These are phyloP conservation scores for Basipetospora chlamydospora DNA, from an alignment of 2,329 filamentous ascomycete species.

Conservation along the genomic window DNA sequence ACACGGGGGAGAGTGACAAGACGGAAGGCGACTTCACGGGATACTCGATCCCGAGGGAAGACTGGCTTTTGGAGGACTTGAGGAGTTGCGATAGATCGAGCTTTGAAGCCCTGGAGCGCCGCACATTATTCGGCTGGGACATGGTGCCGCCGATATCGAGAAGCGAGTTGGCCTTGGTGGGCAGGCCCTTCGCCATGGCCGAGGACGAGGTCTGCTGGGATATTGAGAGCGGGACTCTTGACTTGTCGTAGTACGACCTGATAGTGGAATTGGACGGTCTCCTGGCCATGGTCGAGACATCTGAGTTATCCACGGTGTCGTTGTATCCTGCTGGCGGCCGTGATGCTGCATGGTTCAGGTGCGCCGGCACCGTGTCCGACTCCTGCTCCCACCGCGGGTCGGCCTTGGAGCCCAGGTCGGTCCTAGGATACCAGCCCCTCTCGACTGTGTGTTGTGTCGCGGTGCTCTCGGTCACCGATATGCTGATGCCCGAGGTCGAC, in stretches of 20 bases:
- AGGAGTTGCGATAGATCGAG: conserved; percentile 20
- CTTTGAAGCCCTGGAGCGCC: too few species aligned
- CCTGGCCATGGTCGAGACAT: conserved; percentile 28
- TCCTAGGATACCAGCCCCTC: background rate
- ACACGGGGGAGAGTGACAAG: conserved; percentile 19
- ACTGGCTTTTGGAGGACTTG: conserved; percentile 11
- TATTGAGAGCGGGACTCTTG: conserved; percentile 39
- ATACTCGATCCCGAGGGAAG: too few species aligned
- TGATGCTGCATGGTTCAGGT: conserved; percentile 10
- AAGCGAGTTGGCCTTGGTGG: conserved; percentile 29
- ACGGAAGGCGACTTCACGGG: conserved; percentile 26
- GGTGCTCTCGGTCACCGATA: conserved; percentile 27
- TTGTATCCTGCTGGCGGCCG: conserved; percentile 11
- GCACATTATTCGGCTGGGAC: conserved; percentile 18
- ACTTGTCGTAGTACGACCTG: conserved; percentile 40
- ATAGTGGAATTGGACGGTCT: conserved; percentile 41
- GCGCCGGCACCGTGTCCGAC: conserved; percentile 28
- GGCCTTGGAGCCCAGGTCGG: conserved; percentile 8
- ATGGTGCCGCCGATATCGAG: conserved; percentile 29
- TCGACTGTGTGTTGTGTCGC: conserved; percentile 17
- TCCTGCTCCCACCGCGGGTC: conserved; percentile 27
- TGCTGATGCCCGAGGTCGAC: conserved; percentile 29
- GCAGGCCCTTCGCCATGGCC: conserved; percentile 41
- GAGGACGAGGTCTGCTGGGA: conserved; percentile 45
- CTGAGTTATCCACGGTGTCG: conserved; percentile 15